Percentiles rank a stretch among this genome's conserved stretches.
phyloP scores from a whole-genome alignment of 2,329 filamentous ascomycete genomes.

The Fusarium pininemorale region DNA sequence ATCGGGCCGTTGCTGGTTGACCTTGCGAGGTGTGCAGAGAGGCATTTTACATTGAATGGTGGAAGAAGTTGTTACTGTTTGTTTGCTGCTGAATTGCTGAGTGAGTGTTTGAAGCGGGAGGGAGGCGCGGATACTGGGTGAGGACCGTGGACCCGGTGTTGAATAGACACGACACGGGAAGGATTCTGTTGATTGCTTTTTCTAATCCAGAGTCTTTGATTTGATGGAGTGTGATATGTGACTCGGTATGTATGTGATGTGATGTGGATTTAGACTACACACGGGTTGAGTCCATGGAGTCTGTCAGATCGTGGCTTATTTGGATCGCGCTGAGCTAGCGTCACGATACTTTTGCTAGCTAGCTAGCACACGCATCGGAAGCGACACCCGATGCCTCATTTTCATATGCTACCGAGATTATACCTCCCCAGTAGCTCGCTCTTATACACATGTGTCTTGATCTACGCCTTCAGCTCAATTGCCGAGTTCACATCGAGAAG shows the following conservation, averaged over 20 bases:
- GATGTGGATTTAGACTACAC: neutral
- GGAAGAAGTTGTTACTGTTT: neutral
- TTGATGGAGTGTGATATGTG: neutral
- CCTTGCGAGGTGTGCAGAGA: neutral
- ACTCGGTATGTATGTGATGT: neutral
- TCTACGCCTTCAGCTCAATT: neutral
- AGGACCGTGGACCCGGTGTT: neutral
- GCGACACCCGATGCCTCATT: neutral
- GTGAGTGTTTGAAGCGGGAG: neutral
- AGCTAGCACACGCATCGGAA: neutral
- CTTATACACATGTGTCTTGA: neutral
- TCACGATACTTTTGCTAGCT: neutral
- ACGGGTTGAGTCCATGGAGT: neutral
- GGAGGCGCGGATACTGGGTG: neutral
- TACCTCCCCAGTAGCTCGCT: neutral
- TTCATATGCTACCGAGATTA: slow-evolving; percentile 1
- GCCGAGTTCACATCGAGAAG: slow-evolving; percentile 1
- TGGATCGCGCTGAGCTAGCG: neutral
- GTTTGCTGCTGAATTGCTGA: neutral
- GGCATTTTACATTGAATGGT: neutral
- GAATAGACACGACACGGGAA: neutral
- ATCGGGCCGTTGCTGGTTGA: neutral
- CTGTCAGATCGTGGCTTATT: neutral
- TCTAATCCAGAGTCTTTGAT: neutral
- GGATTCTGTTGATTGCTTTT: neutral